A percentile compares a stretch with the other conserved stretches of the same genome.
Evolutionary conservation across 352 stramenopile species (phyloP).

Genomic region (Elongisporangium anandrum): DNA sequence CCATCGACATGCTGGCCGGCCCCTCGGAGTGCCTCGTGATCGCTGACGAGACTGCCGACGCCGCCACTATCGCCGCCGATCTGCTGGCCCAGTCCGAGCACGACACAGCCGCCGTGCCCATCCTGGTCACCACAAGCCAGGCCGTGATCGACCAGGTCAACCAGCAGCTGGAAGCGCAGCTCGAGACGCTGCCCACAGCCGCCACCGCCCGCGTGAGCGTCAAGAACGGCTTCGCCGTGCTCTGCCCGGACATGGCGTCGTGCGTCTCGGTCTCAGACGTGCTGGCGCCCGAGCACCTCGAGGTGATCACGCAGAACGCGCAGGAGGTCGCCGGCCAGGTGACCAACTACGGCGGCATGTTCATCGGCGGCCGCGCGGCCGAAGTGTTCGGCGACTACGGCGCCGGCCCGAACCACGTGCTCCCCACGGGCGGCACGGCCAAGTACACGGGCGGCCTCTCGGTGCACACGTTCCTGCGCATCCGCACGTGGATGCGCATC

Average conservation of each 20-base stretch:
- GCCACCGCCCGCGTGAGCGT: conserved; percentile 63
- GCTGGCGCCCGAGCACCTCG: conserved; percentile 84
- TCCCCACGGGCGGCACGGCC: conserved; percentile 96
- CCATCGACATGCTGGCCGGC: conserved; percentile 99
- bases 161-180: conserved; percentile 63
- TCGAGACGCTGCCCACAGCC: conserved; percentile 66
- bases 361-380: conserved; percentile 92
- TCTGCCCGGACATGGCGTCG: conserved; percentile 62
- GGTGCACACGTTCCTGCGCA: conserved; percentile 98
- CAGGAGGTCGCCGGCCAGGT: conserved; percentile 79
- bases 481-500: conserved; percentile 98
- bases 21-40: conserved; percentile 98
- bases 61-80: conserved; percentile 69
- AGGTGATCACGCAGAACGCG: conserved; percentile 89
- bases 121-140: conserved; percentile 91
- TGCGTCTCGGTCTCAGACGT: conserved; percentile 86
- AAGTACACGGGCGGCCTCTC: conserved; percentile 97
- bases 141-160: conserved; percentile 91
- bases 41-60: conserved; percentile 87
- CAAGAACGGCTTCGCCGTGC: conserved; percentile 73
- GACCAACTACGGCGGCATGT: conserved; percentile 89
- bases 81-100: conserved; percentile 92
- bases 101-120: conserved; percentile 95
- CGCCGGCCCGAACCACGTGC: conserved; percentile 98
- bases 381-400: conserved; percentile 98